These are phyloP conservation scores for Neoboletus brunneissimus DNA, from an alignment of 768 basidiomycete species.

Conservation along the genomic window DNA sequence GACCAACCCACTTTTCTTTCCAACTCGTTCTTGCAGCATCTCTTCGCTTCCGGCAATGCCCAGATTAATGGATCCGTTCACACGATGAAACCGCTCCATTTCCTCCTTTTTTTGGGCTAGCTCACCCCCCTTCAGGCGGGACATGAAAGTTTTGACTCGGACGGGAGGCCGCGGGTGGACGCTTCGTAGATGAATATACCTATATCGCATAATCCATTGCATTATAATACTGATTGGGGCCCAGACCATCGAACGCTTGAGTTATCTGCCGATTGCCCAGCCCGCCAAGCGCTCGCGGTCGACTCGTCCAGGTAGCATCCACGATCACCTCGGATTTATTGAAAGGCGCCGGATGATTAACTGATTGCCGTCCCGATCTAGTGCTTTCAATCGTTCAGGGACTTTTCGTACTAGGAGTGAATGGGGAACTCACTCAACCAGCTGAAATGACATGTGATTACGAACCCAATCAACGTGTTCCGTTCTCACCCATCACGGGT, in stretches of 20 bases:
- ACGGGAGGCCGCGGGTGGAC: conserved; percentile 10
- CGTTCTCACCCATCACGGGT: conserved; percentile 16
- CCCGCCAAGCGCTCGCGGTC: background rate
- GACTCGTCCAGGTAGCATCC: background rate
- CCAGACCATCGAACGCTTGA: background rate
- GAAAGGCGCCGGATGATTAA: conserved; percentile 12
- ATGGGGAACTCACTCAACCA: background rate
- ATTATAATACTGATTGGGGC: conserved; percentile 13
- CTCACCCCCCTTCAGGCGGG: background rate
- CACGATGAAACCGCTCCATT: conserved; percentile 18
- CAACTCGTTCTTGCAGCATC: conserved; percentile 12
- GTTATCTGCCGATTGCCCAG: background rate
- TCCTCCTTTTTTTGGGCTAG: conserved; percentile 7
- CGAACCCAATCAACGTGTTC: conserved; percentile 2
- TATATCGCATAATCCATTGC: conserved; percentile 30
- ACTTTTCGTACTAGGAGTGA: background rate
- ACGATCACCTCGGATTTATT: conserved; percentile 32
- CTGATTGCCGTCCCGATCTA: conserved; percentile 18
- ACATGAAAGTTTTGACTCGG: conserved; percentile 5
- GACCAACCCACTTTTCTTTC: conserved; percentile 1
- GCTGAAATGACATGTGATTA: background rate
- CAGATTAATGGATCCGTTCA: conserved; percentile 21
- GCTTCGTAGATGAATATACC: conserved; percentile 20
- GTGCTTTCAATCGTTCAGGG: background rate
- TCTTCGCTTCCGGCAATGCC: conserved; percentile 22